Conservation (phyloP, 306 rosid species). For the Trichosanthes cucumerina region DNA sequence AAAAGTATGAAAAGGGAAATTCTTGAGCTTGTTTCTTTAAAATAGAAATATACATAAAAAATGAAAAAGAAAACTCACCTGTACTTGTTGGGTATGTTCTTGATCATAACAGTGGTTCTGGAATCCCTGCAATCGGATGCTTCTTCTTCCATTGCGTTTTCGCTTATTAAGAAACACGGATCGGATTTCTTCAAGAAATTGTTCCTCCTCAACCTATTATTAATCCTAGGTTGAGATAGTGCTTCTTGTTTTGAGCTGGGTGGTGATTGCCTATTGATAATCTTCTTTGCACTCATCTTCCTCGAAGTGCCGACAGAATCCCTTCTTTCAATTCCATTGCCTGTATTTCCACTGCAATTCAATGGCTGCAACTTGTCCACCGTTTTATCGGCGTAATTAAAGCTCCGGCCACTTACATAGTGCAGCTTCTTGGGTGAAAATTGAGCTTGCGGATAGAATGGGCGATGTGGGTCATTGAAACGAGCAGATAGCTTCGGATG, state of each 20-base stretch:
- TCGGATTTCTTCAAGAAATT: conserved; percentile 22
- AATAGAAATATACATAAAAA: background rate
- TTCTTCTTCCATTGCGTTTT: background rate
- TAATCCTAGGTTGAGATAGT: conserved; percentile 13
- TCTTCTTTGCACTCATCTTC: conserved; percentile 17
- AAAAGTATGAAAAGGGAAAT: background rate
- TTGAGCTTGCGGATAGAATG: conserved; percentile 14
- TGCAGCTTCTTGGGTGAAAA: background rate
- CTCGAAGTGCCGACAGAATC: background rate
- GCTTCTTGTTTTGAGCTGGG: conserved; percentile 11
- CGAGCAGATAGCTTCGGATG: conserved; percentile 17
- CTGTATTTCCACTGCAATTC: background rate
- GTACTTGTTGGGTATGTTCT: conserved; percentile 94
- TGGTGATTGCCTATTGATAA: background rate
- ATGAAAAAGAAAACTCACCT: conserved; percentile 30
- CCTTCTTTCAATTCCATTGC: background rate
- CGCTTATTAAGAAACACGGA: conserved; percentile 6
- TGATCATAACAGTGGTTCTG: conserved; percentile 87
- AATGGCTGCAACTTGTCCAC: background rate
- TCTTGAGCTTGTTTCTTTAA: background rate
- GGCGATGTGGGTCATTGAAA: conserved; percentile 12
- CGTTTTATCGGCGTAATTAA: background rate
- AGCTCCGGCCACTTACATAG: background rate
- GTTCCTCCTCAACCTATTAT: conserved; percentile 39
- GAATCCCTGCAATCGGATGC: conserved; percentile 41